These are phyloP conservation scores for Noccaea caerulescens DNA, from an alignment of 345 rosid genomes.

Conservation along the genomic window DNA sequence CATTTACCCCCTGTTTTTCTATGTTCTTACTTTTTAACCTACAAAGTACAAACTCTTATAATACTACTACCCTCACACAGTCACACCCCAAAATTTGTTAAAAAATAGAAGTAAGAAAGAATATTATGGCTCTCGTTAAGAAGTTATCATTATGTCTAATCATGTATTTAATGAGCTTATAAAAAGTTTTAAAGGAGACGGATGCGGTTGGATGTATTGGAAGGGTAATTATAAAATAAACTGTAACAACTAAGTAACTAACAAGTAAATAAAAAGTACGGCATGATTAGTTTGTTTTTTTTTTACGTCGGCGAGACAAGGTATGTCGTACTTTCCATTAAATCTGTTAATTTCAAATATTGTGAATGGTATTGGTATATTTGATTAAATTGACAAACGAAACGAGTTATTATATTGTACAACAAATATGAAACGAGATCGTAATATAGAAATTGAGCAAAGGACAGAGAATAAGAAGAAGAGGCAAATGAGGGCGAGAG, in stretches of 20 bases:
- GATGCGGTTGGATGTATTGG: too few species aligned
- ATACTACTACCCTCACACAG: neutral
- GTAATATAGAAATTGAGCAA: slow-evolving; percentile 9
- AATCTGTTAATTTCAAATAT: neutral
- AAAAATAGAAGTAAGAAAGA: too few species aligned
- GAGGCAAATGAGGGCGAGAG: slow-evolving; percentile 35
- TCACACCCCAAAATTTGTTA: neutral
- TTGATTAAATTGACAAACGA: neutral
- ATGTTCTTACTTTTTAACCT: neutral
- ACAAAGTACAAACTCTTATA: neutral
- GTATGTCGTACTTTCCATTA: slow-evolving; percentile 3
- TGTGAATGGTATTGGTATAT: neutral
- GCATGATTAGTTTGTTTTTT: neutral
- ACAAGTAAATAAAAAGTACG: neutral
- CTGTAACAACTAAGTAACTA: neutral
- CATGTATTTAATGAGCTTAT: too few species aligned
- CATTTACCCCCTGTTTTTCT: slow-evolving; percentile 18
- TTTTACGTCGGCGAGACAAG: slow-evolving; percentile 25
- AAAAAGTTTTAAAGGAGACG: too few species aligned
- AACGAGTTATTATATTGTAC: slow-evolving; percentile 19
- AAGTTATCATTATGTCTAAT: too few species aligned
- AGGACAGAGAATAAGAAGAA: slow-evolving; percentile 43
- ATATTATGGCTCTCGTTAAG: too few species aligned
- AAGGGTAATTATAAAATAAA: neutral
- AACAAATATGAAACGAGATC: slow-evolving; percentile 39